Evolutionary conservation across 2,329 filamentous ascomycete species (phyloP).

Genomic region (Colletotrichum viniferum): DNA sequence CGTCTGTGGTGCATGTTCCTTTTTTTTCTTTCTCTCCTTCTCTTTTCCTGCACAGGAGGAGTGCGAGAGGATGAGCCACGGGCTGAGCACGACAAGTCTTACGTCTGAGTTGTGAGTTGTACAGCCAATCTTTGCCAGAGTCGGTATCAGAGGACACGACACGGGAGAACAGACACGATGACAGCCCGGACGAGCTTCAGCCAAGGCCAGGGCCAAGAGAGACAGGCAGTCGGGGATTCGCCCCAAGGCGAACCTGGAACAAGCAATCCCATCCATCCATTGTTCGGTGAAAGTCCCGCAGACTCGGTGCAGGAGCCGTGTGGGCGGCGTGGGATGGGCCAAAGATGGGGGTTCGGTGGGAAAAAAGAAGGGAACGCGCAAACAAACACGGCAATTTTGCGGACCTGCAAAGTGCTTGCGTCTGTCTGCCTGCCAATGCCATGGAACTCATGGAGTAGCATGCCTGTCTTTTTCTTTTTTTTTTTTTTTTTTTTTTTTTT

Average conservation of each 20-base stretch:
- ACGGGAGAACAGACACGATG: neutral
- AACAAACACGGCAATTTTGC: conserved; percentile 20
- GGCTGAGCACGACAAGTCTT: neutral
- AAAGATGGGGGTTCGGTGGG: neutral
- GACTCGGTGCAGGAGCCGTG: conserved; percentile 18
- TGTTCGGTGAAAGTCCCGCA: conserved; percentile 16
- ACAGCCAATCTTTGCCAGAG: neutral
- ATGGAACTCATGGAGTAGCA: neutral
- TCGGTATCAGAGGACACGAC: neutral
- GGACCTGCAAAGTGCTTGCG: neutral
- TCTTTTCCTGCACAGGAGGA: neutral
- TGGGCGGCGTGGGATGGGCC: conserved; percentile 1
- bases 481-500: neutral
- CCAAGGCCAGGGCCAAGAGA: conserved; percentile 11
- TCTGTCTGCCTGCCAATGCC: neutral
- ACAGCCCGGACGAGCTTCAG: conserved; percentile 6
- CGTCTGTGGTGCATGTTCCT: neutral
- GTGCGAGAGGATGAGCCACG: neutral
- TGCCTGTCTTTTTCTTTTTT: neutral
- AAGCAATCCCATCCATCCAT: conserved; percentile 3
- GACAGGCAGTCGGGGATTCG: neutral
- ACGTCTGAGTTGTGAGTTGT: neutral
- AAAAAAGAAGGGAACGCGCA: neutral
- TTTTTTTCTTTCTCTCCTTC: too few species aligned
- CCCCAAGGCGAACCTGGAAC: conserved; percentile 10